Conservation (phyloP, 305 asterid species). For the Ruellia speciosa region DNA sequence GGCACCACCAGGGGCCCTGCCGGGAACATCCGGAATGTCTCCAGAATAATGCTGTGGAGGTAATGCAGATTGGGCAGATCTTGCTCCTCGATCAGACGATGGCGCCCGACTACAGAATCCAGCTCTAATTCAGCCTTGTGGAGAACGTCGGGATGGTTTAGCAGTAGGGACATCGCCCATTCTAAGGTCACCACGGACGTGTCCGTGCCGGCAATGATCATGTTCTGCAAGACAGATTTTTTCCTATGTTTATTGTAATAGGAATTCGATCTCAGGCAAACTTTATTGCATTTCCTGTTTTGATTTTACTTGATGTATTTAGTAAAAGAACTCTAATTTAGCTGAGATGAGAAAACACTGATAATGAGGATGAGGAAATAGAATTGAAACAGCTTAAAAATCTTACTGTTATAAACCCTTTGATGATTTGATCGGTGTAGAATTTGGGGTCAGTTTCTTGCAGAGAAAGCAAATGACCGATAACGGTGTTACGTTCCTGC, state of each 20-base stretch:
- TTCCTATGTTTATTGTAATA: no score
- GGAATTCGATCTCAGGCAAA: no score
- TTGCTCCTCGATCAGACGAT: slow-evolving; percentile 22
- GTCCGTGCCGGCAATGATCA: slow-evolving; percentile 35
- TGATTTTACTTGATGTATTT: no score
- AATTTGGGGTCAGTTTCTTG: slow-evolving; percentile 34
- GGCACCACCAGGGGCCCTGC: slow-evolving; percentile 32
- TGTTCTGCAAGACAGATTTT: slow-evolving; percentile 13
- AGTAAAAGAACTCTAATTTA: no score
- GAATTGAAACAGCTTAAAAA: no score
- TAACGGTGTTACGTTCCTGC: slow-evolving; percentile 26
- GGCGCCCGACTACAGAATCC: slow-evolving; percentile 20
- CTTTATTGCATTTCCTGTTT: no score
- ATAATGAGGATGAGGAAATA: no score
- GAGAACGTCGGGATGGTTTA: slow-evolving; percentile 29
- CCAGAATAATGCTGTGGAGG: slow-evolving; percentile 28
- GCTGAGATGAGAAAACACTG: no score
- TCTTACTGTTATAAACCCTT: slow-evolving; percentile 36
- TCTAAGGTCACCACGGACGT: slow-evolving; percentile 38
- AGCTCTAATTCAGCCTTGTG: slow-evolving; percentile 30
- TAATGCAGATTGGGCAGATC: slow-evolving; percentile 28
- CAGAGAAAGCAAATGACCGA: slow-evolving; percentile 39
- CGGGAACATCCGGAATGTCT: slow-evolving; percentile 35
- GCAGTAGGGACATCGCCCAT: slow-evolving; percentile 41
- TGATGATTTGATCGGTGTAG: slow-evolving; percentile 36